phyloP scores from a whole-genome alignment of 2,329 filamentous ascomycete species.

The Exophiala bonariae region DNA sequence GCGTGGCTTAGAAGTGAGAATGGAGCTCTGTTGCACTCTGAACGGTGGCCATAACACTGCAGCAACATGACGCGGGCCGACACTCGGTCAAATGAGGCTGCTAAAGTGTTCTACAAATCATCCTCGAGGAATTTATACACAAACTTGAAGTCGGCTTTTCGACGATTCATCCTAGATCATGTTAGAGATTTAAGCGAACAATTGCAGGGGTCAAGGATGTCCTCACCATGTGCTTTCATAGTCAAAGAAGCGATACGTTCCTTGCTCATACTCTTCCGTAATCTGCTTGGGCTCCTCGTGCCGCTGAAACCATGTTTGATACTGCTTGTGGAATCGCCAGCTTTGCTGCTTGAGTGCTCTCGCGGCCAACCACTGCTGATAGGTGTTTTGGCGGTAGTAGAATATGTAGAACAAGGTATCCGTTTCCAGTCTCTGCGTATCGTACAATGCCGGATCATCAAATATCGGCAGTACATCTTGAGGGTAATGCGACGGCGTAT shows the following conservation, averaged over 20 bases:
- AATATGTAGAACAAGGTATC: constrained; percentile 98
- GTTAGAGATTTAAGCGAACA: constrained; percentile 25
- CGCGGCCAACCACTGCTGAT: constrained; percentile 92
- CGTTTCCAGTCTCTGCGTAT: constrained; percentile 74
- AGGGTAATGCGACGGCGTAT: constrained; percentile 80
- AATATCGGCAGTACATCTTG: constrained; percentile 90
- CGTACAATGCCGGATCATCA: constrained; percentile 85
- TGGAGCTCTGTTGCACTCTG: constrained; percentile 13
- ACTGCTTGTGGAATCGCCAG: constrained; percentile 99
- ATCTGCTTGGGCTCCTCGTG: constrained; percentile 99
- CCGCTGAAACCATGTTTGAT: constrained; percentile 98
- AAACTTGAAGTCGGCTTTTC: constrained; percentile 98
- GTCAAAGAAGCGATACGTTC: constrained; percentile 98
- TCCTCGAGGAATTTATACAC: constrained; percentile 97
- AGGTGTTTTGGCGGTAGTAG: constrained; percentile 96
- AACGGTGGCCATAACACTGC: constrained; percentile 1
- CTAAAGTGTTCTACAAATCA: constrained; percentile 59
- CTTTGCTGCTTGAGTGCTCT: constrained; percentile 98
- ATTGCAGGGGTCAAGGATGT: constrained; percentile 11
- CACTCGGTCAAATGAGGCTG: constrained; percentile 3
- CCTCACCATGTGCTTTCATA: constrained; percentile 97
- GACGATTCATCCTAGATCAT: constrained; percentile 83
- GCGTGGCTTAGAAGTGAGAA: constrained; percentile 7
- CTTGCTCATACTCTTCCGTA: constrained; percentile 97
- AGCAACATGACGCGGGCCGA: constrained; percentile 16